Conservation (phyloP, 352 stramenopile species). For the Discostella stelligera region DNA sequence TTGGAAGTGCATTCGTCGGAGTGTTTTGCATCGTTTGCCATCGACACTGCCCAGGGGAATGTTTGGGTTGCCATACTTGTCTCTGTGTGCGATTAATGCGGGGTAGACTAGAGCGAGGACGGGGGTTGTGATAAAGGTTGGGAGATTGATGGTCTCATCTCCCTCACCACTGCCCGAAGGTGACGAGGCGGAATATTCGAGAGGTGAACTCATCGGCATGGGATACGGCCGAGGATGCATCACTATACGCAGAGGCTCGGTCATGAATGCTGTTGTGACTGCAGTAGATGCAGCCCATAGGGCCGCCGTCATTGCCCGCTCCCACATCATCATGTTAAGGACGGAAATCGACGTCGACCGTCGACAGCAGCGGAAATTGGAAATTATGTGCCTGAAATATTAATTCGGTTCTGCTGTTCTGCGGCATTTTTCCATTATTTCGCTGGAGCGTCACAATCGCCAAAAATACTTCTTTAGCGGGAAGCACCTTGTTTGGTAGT, state of each 20-base stretch:
- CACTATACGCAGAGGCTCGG: background rate
- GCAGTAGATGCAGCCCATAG: background rate
- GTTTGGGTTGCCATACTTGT: conserved; percentile 69
- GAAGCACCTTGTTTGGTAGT: too few relatives aligned
- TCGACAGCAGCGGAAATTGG: too few relatives aligned
- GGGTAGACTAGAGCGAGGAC: conserved; percentile 61
- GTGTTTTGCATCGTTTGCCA: conserved; percentile 59
- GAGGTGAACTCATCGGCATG: background rate
- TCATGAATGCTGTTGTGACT: conserved; percentile 6
- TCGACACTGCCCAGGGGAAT: conserved; percentile 64
- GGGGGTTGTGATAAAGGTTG: conserved; percentile 38
- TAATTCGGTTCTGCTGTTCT: too few relatives aligned
- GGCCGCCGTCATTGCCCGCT: background rate
- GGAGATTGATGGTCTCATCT: conserved; percentile 17
- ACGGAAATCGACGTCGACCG: background rate
- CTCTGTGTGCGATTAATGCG: conserved; percentile 48
- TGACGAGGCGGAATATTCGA: conserved; percentile 9
- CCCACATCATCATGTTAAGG: background rate
- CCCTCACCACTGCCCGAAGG: background rate
- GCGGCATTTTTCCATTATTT: too few relatives aligned
- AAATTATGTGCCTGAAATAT: too few relatives aligned
- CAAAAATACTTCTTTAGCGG: too few relatives aligned
- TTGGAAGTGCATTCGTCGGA: conserved; percentile 68
- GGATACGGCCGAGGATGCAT: background rate
- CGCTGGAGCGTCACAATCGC: too few relatives aligned